Evolutionary conservation across 2,329 filamentous ascomycete genomes (phyloP), one percentile per base, ranked within the genome.

Genomic region (Dryadomyces quercivorus): DNA sequence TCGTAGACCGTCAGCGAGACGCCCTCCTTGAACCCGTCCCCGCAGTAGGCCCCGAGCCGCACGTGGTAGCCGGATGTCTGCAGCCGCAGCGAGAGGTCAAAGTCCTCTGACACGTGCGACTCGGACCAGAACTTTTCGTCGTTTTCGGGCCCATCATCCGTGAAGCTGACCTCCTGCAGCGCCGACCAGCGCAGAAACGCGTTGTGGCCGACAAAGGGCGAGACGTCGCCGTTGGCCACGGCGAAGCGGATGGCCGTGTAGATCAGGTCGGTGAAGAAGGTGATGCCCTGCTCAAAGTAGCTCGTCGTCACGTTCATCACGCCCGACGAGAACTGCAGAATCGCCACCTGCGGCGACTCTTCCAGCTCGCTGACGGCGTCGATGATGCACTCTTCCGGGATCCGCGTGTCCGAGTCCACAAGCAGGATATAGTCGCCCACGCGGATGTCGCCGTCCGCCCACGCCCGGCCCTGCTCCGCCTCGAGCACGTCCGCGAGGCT

Each of bases 371-470:
- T 88, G 49, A 87, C 85, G 45, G 85, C 85, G 63, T 91, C 86
- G 6, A 91, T 74, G 57, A 92, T 74, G 63, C 87, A 92, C 66
- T 91, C 87, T 44, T 76, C 71, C 1, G 87, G 87, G 2, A 89
- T 85, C 67, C 85, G 85, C 34, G 86, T 90, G 67, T 90, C 86
- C 1, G 85, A 89, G 70, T 89, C 85, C 63, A 89, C 86, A 57
- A 91, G 71, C 38, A 87, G 72, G 57, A 91, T 88, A 67, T 89
- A 91, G 69, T 94, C 88, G 55, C 89, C 89, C 21, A 94, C 74
- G 52, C 88, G 86, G 61, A 95, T 85, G 67, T 93, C 89, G 58
- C 88, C 89, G 64, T 89, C 87, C n/a, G 88, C 88, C 85, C 85
- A 87, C 31, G 85, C 85, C 31, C 84, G 80, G 18, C 82, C 81